Evolutionary conservation across 2,329 filamentous ascomycete species (phyloP).

Genomic region (Neonectria magnoliae): DNA sequence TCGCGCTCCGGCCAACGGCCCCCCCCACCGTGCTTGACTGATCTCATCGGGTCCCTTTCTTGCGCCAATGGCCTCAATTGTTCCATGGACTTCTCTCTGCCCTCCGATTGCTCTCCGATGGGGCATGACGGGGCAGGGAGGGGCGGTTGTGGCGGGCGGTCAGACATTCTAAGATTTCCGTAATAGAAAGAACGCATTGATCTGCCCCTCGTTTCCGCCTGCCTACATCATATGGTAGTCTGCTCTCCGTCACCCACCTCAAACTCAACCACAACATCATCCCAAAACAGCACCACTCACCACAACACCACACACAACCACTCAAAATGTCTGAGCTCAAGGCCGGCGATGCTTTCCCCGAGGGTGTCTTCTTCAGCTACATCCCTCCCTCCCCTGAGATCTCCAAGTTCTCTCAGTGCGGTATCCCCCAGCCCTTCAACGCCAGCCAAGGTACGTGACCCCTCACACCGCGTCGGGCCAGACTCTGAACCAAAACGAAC

Average conservation of each 20-base stretch:
- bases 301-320: slow-evolving; percentile 13
- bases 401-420: slow-evolving; percentile 77
- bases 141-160: slow-evolving; percentile 15
- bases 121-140: slow-evolving; percentile 15
- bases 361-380: slow-evolving; percentile 84
- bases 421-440: slow-evolving; percentile 79
- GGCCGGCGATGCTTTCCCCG: slow-evolving; percentile 84
- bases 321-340: slow-evolving; percentile 71
- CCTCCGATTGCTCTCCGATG: slow-evolving; percentile 36
- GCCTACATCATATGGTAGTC: slow-evolving; percentile 1
- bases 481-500: background rate
- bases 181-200: slow-evolving; percentile 6
- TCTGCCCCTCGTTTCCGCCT: slow-evolving; percentile 18
- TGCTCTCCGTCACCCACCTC: slow-evolving; percentile 7
- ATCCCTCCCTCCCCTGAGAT: slow-evolving; percentile 78
- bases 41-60: slow-evolving; percentile 38
- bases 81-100: slow-evolving; percentile 37
- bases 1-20: slow-evolving; percentile 30
- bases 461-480: background rate
- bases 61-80: slow-evolving; percentile 31
- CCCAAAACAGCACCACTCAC: slow-evolving; percentile 4
- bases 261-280: slow-evolving; percentile 9
- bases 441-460: slow-evolving; percentile 73
- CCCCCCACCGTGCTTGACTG: slow-evolving; percentile 38
- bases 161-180: slow-evolving; percentile 9